phyloP scores from a whole-genome alignment of 768 basidiomycete species.

The Kondoa malvinella region DNA sequence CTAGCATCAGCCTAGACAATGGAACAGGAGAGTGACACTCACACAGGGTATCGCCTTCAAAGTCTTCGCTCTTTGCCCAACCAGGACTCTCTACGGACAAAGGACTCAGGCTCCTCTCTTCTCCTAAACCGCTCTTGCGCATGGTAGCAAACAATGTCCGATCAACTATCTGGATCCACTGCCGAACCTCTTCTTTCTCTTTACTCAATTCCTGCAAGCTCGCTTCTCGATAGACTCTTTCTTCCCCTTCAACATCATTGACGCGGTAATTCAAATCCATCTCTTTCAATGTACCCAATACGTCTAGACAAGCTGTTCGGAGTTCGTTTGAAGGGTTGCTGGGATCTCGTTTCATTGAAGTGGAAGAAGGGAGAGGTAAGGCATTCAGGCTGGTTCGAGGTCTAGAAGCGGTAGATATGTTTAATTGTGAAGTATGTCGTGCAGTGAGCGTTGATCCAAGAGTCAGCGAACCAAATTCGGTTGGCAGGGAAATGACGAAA shows the following conservation, averaged over 20 bases:
- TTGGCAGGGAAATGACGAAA: conserved; percentile 63
- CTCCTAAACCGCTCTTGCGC: conserved; percentile 31
- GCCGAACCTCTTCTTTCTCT: conserved; percentile 7
- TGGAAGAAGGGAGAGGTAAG: conserved; percentile 23
- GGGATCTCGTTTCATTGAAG: neutral
- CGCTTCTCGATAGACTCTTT: conserved; percentile 7
- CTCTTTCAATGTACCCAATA: conserved; percentile 57
- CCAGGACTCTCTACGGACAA: too few relatives aligned
- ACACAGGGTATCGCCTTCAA: conserved; percentile 47
- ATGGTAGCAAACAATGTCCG: conserved; percentile 4
- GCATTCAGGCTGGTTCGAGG: conserved; percentile 17
- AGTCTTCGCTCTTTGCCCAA: conserved; percentile 54
- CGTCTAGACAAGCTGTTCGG: conserved; percentile 62
- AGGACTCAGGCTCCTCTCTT: too few relatives aligned
- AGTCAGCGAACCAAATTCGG: conserved; percentile 32
- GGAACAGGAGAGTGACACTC: conserved; percentile 25
- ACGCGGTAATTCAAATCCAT: conserved; percentile 64
- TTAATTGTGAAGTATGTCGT: conserved; percentile 1
- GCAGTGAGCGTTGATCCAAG: neutral
- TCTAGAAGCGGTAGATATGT: conserved; percentile 14
- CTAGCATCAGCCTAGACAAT: neutral
- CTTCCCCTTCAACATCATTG: neutral
- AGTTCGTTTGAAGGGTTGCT: conserved; percentile 33
- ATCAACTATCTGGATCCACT: conserved; percentile 19
- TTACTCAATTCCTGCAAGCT: conserved; percentile 6